Evolutionary conservation across 2,329 filamentous ascomycete genomes (phyloP).

Genomic region (Nakataea oryzae): DNA sequence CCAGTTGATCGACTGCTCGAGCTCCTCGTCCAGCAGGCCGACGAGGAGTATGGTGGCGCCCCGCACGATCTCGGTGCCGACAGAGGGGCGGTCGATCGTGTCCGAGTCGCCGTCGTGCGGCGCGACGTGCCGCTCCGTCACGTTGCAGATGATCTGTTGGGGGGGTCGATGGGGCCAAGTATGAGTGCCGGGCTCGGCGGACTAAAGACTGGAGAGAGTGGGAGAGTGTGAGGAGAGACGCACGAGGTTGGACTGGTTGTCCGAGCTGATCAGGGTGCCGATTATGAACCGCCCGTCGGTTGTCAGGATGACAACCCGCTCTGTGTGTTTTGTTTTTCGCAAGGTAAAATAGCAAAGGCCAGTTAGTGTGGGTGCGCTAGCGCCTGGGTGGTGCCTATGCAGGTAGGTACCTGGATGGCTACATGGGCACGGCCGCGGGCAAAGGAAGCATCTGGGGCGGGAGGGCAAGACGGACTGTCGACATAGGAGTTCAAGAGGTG

Average conservation of each 20-base stretch:
- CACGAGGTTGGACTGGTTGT: constrained; percentile 84
- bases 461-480: constrained; percentile 15
- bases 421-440: no score
- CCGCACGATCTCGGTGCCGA: constrained; percentile 84
- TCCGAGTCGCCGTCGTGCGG: constrained; percentile 73
- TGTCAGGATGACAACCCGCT: constrained; percentile 86
- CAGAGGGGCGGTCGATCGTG: constrained; percentile 60
- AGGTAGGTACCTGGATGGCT: not conserved
- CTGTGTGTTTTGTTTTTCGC: constrained; percentile 33
- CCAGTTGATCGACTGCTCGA: constrained; percentile 92
- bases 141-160: not conserved
- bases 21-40: constrained; percentile 77
- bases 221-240: constrained; percentile 9
- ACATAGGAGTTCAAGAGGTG: constrained; percentile 18
- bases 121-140: constrained; percentile 72
- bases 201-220: constrained; percentile 71
- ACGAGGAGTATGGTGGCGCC: constrained; percentile 92
- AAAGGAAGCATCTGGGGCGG: no score
- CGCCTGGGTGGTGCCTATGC: not conserved
- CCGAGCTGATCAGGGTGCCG: constrained; percentile 74
- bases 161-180: not conserved
- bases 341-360: not conserved
- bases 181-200: not conserved
- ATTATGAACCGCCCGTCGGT: constrained; percentile 81
- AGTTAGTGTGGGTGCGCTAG: not conserved